Base-by-base conservation (phyloP, 345 rosid species). In the Moricandia moricandioides region DNA sequence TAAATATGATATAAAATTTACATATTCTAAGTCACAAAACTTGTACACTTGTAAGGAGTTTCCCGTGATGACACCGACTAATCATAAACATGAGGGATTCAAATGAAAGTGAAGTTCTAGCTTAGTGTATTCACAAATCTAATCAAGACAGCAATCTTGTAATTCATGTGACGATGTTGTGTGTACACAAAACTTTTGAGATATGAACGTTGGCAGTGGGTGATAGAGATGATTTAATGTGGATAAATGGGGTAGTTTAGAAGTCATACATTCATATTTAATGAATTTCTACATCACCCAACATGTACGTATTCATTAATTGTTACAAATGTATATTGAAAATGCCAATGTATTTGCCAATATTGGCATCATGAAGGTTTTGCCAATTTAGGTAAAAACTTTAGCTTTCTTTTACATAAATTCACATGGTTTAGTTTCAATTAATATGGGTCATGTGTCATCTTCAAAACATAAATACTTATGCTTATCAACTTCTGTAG, bases 151-250 rank as follows among this genome's bases (percentile, higher is more conserved):
- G 16, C 21, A 51, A 34, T 13, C 12, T 4, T 21, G 29, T 74
- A 56, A 74, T 57, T 21, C 60, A 21, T 43, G 59, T 74, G 72
- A 74, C 65, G 55, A 5, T 9, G 10, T 4, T 55, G 70, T 57
- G 37, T 18, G 55, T 45, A 43, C 8, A 58, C 11, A 39, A 43
- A 65, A 47, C 5, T 2, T 43, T 58, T 14, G 17, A 47, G 72
- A n/a, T 16, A 59, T 59, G 72, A 59, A 34, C 33, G 11, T 7
- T 3, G 21, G 54, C 3, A 34, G 73, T 47, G 27, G 62, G 29
- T 51, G 64, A 69, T 67, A n/a, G 57, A 75, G 56, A 62, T 62
- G 64, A 51, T 61, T 75, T 17, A 75, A 75, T 75, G 56, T 61
- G 16, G 31, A 61, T 52, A 9, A 29, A 54, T 8, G 29, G 34